A percentile compares a stretch with the other conserved stretches of the same genome.
These are phyloP conservation scores for Phytophthora meadii DNA, from an alignment of 352 stramenopile genomes.

Conservation along the genomic window DNA sequence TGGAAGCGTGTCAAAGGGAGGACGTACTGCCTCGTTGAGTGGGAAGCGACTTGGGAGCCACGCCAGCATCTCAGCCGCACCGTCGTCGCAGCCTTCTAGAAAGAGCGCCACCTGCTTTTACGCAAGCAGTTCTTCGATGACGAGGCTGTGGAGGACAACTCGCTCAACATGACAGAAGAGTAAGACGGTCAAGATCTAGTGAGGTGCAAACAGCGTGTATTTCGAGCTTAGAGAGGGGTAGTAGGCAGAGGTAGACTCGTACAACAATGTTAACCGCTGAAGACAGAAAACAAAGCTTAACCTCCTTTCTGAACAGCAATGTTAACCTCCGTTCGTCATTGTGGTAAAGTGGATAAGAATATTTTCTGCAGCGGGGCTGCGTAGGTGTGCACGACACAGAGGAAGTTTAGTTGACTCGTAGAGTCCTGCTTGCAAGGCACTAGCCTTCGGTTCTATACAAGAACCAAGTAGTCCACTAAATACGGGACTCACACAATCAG, in stretches of 20 bases:
- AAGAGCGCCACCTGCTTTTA: constrained; percentile 33
- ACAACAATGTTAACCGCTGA: constrained; percentile 20
- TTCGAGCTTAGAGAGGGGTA: constrained; percentile 5
- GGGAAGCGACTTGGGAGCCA: constrained; percentile 23
- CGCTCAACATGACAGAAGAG: constrained; percentile 17
- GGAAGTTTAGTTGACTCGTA: no score
- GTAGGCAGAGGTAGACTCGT: background rate
- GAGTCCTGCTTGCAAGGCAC: no score
- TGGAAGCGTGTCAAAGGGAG: background rate
- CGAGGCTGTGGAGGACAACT: constrained; percentile 27
- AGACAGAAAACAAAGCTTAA: constrained; percentile 29
- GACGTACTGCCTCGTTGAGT: constrained; percentile 33
- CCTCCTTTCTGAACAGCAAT: constrained; percentile 34
- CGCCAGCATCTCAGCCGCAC: constrained; percentile 1
- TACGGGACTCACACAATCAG: no score
- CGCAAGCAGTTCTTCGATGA: constrained; percentile 26
- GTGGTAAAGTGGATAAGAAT: no score
- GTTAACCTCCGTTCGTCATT: constrained; percentile 14
- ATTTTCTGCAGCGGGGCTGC: no score
- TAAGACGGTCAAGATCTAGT: constrained; percentile 1
- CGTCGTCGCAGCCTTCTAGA: constrained; percentile 28
- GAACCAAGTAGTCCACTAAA: no score
- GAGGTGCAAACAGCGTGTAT: background rate
- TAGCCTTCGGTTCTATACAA: no score
- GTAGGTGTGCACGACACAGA: no score